These are phyloP conservation scores for Porcisia hertigi DNA, from an alignment of 208 protist genomes.

Conservation along the genomic window DNA sequence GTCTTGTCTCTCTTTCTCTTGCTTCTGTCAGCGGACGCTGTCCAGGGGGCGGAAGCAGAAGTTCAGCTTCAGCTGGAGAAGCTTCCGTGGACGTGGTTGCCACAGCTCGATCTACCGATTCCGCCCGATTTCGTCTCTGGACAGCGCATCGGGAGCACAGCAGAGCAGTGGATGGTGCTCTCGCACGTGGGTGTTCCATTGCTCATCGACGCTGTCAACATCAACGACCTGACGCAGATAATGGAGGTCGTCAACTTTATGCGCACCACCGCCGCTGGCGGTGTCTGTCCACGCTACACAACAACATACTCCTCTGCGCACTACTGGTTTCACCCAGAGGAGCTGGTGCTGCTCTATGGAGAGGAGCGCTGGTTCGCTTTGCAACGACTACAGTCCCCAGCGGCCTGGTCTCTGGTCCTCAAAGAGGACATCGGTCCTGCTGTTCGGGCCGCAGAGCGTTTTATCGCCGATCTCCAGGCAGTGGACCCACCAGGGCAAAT, in stretches of 20 bases:
- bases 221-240: conserved; percentile 17
- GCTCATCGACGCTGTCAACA: conserved; percentile 3
- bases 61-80: background rate
- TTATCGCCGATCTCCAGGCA: conserved; percentile 18
- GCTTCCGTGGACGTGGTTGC: conserved; percentile 18
- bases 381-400: conserved; percentile 24
- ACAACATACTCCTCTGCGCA: conserved; percentile 18
- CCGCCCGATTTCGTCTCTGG: conserved; percentile 14
- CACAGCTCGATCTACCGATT: conserved; percentile 15
- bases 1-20: background rate
- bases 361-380: conserved; percentile 27
- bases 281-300: conserved; percentile 23
- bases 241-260: conserved; percentile 26
- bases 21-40: background rate
- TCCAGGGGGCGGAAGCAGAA: background rate
- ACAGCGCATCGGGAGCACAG: background rate
- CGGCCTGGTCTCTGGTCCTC: conserved; percentile 23
- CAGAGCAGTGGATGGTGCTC: conserved; percentile 33
- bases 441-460: conserved; percentile 25
- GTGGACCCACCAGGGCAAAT: conserved; percentile 26
- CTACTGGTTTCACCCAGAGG: conserved; percentile 30
- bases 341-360: conserved; percentile 37
- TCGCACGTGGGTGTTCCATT: conserved; percentile 37
- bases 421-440: conserved; percentile 11
- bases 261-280: conserved; percentile 11